Evolutionary conservation across 805 yeast species (phyloP).

Genomic region (Lachancea quebecensis): DNA sequence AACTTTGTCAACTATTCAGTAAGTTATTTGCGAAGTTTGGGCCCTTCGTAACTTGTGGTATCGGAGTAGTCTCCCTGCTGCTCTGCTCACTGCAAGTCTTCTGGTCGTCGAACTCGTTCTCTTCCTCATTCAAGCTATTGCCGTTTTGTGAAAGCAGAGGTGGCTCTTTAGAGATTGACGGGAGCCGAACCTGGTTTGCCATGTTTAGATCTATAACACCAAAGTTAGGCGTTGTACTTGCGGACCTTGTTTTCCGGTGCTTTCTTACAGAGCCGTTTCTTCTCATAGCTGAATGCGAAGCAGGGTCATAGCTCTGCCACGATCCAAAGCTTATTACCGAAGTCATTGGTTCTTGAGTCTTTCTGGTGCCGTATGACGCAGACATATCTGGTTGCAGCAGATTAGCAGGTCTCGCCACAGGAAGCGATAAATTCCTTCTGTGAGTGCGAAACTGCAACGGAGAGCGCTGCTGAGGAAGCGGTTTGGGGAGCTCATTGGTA

Average conservation of each 20-base stretch:
- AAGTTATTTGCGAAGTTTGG: slow-evolving; percentile 25
- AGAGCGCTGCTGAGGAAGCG: slow-evolving; percentile 1
- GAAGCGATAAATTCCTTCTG: slow-evolving; percentile 20
- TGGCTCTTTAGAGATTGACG: not conserved
- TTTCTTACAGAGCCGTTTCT: slow-evolving; percentile 9
- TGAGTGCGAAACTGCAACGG: slow-evolving; percentile 11
- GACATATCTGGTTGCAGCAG: slow-evolving; percentile 4
- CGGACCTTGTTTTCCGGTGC: slow-evolving; percentile 26
- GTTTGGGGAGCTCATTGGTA: not conserved
- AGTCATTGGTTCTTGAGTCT: slow-evolving; percentile 8
- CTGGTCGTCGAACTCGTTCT: slow-evolving; percentile 17
- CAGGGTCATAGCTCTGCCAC: slow-evolving; percentile 9
- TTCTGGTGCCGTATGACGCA: not conserved
- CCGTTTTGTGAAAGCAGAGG: not conserved
- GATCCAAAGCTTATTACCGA: slow-evolving; percentile 10
- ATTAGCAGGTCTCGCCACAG: slow-evolving; percentile 9
- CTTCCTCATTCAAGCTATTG: not conserved
- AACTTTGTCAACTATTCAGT: slow-evolving; percentile 6
- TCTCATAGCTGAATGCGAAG: not conserved
- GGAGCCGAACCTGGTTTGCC: slow-evolving; percentile 14
- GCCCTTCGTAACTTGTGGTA: slow-evolving; percentile 8
- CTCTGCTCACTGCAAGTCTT: slow-evolving; percentile 29
- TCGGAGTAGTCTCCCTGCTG: slow-evolving; percentile 19
- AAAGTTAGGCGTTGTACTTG: slow-evolving; percentile 16
- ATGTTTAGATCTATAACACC: slow-evolving; percentile 29